These are phyloP conservation scores for Phytophthora kernoviae DNA, from an alignment of 352 stramenopile genomes.

Conservation along the genomic window DNA sequence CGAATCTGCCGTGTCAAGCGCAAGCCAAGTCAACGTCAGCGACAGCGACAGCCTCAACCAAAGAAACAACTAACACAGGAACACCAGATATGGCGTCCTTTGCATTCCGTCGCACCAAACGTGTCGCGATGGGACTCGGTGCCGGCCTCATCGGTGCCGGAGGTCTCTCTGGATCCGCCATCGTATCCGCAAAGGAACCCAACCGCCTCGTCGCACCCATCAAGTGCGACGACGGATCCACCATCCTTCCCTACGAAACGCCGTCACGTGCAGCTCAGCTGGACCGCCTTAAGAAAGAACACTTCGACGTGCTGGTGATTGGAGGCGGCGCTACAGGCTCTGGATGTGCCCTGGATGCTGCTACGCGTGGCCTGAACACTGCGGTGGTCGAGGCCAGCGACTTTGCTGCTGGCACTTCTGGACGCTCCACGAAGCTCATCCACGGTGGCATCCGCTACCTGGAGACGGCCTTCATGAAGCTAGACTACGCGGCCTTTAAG, in stretches of 20 bases:
- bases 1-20: constrained; percentile 33
- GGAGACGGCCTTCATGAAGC: constrained; percentile 94
- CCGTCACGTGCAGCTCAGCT: constrained; percentile 74
- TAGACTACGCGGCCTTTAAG: constrained; percentile 90
- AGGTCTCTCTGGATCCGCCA: constrained; percentile 60
- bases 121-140: constrained; percentile 57
- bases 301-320: constrained; percentile 95
- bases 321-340: constrained; percentile 92
- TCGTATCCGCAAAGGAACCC: constrained; percentile 80
- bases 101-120: constrained; percentile 59
- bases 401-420: constrained; percentile 93
- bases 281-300: constrained; percentile 82
- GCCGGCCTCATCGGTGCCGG: constrained; percentile 48
- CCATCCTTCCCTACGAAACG: constrained; percentile 86
- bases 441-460: constrained; percentile 96
- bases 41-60: too few relatives aligned
- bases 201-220: constrained; percentile 74
- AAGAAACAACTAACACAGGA: too few relatives aligned
- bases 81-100: constrained; percentile 56
- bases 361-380: constrained; percentile 92
- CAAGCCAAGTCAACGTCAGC: constrained; percentile 13
- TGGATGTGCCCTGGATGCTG: constrained; percentile 90
- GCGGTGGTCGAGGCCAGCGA: constrained; percentile 93
- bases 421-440: constrained; percentile 95
- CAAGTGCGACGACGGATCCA: constrained; percentile 82